These are phyloP conservation scores for Erythrobasidium yunnanense DNA, from an alignment of 768 basidiomycete genomes.

Conservation along the genomic window DNA sequence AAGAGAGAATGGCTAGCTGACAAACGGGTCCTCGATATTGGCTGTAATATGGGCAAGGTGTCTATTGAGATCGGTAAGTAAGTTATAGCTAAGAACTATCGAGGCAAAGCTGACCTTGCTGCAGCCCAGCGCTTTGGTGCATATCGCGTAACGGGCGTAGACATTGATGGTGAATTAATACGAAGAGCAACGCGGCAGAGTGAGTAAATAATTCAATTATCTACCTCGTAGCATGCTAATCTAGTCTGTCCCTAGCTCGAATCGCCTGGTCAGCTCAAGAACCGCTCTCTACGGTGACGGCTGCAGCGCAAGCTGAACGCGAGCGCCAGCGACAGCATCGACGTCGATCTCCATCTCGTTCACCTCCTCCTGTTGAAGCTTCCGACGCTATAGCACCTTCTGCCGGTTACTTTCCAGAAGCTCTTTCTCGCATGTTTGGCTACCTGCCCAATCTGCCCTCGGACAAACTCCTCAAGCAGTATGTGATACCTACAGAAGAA, in stretches of 20 bases:
- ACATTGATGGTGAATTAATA: constrained; percentile 69
- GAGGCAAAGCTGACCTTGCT: background rate
- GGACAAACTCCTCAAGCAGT: constrained; percentile 33
- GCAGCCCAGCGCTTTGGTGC: constrained; percentile 59
- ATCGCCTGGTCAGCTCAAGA: constrained; percentile 21
- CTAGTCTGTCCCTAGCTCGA: background rate
- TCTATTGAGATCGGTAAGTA: constrained; percentile 69
- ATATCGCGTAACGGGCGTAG: constrained; percentile 63
- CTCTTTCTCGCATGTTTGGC: constrained; percentile 65
- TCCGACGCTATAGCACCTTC: background rate
- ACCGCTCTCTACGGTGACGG: background rate
- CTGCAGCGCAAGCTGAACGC: background rate
- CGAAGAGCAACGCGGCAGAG: constrained; percentile 60
- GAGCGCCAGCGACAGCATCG: background rate
- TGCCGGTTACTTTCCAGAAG: constrained; percentile 58
- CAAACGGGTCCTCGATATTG: constrained; percentile 64
- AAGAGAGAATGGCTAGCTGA: constrained; percentile 49
- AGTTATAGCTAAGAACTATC: background rate
- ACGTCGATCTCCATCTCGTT: background rate
- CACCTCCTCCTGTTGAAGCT: background rate
- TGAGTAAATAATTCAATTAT: constrained; percentile 52
- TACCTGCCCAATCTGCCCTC: constrained; percentile 57
- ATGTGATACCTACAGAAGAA: constrained; percentile 12
- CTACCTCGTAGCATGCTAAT: background rate
- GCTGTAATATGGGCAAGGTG: constrained; percentile 77